phyloP scores from a whole-genome alignment of 2,329 filamentous ascomycete genomes.

The Tolypocladium ovalisporum region DNA sequence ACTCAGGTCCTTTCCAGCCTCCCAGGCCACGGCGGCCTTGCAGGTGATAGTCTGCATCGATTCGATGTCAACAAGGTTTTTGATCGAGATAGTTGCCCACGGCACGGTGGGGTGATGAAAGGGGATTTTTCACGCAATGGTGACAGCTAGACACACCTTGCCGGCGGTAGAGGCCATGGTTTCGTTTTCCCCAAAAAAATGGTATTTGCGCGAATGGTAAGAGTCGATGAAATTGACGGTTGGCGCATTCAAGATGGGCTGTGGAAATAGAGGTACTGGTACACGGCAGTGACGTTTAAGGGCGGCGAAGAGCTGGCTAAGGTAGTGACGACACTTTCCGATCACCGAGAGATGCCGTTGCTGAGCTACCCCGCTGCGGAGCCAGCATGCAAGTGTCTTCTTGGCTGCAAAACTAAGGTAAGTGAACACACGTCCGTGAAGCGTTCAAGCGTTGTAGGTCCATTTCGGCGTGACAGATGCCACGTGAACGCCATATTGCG shows the following conservation, averaged over 20 bases:
- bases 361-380: slow-evolving; percentile 2
- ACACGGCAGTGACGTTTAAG: not conserved
- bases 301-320: not conserved
- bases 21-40: slow-evolving; percentile 97
- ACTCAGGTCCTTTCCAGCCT: slow-evolving; percentile 77
- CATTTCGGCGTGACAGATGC: not conserved
- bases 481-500: not conserved
- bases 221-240: not conserved
- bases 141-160: slow-evolving; percentile 26
- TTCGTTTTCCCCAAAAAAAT: not conserved
- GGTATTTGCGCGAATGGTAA: not conserved
- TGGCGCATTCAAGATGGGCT: not conserved
- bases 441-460: not conserved
- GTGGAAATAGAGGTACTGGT: not conserved
- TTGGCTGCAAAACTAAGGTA: too few relatives aligned
- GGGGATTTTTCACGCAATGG: not conserved
- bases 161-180: slow-evolving; percentile 40
- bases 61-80: slow-evolving; percentile 8
- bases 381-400: not conserved
- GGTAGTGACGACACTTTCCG: not conserved
- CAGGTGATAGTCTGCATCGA: slow-evolving; percentile 74
- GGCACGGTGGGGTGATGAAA: not conserved
- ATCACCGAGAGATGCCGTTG: slow-evolving; percentile 2
- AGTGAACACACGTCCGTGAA: not conserved
- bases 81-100: not conserved